Base-by-base conservation (phyloP, 371 early-diverging fungal species). In the Paraphysoderma sedebokerense region DNA sequence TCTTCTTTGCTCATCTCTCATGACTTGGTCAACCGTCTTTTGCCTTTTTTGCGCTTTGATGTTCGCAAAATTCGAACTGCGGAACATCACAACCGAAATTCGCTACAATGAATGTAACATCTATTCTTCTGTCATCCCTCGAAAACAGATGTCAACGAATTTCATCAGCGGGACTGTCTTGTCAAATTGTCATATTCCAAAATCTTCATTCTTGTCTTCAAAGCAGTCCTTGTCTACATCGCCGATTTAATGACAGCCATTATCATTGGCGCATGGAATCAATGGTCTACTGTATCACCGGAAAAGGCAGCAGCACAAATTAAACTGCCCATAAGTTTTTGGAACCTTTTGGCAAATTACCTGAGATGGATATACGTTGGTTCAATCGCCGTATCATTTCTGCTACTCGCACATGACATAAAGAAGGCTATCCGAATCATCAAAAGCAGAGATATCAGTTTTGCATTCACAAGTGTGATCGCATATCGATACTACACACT, bases 111-210 rank as follows among this genome's bases (percentile, higher is more conserved):
- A n/a, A n/a, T n/a, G n/a, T n/a, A n/a, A n/a, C n/a, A n/a, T n/a
- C n/a, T n/a, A n/a, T n/a, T n/a, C n/a, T n/a, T n/a, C n/a, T n/a
- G n/a, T n/a, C n/a, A n/a, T n/a, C n/a, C n/a, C n/a, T n/a, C n/a
- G n/a, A n/a, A n/a, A n/a, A n/a, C n/a, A n/a, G n/a, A 89, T 50
- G 70, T 86, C 11, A 76, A 83, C 12, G 84, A 83, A 49, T 86
- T 83, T 65, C 50, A 68, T 28, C 66, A 71, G 45, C 50, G 51
- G 17, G 60, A 57, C 15, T 66, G 56, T 36, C 48, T 61, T 55
- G 49, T 59, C 3, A 58, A 64, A 33, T 47, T 76, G 31, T 59
- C 59, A 31, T 87, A 86, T 56, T 38, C 65, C 13, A 57, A 72
- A 15, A 61, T 85, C 38, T 81, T 77, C 54, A 54, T 78, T 23